phyloP scores from a whole-genome alignment of 257 asterid species.

The Nicotiana noctiflora region DNA sequence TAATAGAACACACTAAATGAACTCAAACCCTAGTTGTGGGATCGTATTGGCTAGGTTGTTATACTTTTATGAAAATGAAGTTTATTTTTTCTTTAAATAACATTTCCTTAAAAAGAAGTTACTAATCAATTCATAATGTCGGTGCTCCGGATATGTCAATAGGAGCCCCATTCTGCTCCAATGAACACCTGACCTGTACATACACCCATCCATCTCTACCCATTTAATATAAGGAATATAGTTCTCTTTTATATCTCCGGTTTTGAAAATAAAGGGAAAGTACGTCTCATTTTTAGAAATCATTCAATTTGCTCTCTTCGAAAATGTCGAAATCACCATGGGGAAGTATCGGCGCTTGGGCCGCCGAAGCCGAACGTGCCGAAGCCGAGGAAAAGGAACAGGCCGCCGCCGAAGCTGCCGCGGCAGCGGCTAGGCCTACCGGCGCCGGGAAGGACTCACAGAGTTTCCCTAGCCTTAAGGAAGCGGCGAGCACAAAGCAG shows the following conservation, averaged over 20 bases:
- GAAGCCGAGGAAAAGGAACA: slow-evolving; percentile 74
- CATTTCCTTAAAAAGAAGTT: too few relatives aligned
- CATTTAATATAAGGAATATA: not conserved
- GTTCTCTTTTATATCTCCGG: not conserved
- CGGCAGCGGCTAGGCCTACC: slow-evolving; percentile 19
- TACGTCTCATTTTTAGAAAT: not conserved
- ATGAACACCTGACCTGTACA: not conserved
- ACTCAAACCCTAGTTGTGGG: too few relatives aligned
- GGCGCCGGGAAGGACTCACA: slow-evolving; percentile 20
- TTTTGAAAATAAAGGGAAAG: not conserved
- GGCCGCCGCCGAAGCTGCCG: slow-evolving; percentile 46
- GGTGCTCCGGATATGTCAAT: not conserved
- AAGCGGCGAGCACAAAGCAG: slow-evolving; percentile 46
- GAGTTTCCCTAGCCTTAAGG: slow-evolving; percentile 66
- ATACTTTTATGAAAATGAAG: too few relatives aligned
- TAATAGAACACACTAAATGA: too few relatives aligned
- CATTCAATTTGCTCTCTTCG: not conserved
- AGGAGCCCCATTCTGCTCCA: not conserved
- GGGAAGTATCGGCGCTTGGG: slow-evolving; percentile 93
- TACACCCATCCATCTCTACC: too few relatives aligned
- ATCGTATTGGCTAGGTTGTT: too few relatives aligned
- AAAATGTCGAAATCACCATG: slow-evolving; percentile 89
- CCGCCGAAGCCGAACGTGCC: slow-evolving; percentile 87
- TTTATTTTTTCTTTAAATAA: too few relatives aligned
- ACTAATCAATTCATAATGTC: not conserved